Evolutionary conservation across 345 rosid genomes (phyloP).

Genomic region (Eucalyptus erythrocorys): DNA sequence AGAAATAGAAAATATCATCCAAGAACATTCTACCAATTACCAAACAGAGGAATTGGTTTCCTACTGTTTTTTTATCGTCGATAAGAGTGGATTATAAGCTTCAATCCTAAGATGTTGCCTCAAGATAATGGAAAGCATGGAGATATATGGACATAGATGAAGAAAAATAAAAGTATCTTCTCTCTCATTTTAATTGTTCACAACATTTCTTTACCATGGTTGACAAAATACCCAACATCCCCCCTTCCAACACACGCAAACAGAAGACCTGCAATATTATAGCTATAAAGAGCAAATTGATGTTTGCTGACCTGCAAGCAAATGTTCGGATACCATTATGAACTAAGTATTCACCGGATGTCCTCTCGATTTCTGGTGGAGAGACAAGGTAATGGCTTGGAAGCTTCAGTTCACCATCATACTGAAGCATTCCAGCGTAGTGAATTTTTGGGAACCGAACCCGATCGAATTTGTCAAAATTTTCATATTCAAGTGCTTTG

Average conservation of each 20-base stretch:
- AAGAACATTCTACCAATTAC: not conserved
- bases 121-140: not conserved
- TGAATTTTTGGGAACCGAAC: slow-evolving; percentile 72
- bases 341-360: slow-evolving; percentile 90
- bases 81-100: not conserved
- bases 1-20: not conserved
- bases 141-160: not conserved
- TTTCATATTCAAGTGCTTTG: slow-evolving; percentile 80
- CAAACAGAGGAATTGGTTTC: not conserved
- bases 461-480: slow-evolving; percentile 85
- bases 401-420: slow-evolving; percentile 94
- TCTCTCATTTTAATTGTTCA: not conserved
- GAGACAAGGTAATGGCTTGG: slow-evolving; percentile 84
- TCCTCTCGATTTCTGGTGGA: slow-evolving; percentile 96
- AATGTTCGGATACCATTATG: slow-evolving; percentile 74
- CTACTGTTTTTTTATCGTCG: not conserved
- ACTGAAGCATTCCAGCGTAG: slow-evolving; percentile 98
- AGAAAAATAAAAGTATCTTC: not conserved
- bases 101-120: not conserved
- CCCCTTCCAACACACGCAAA: not conserved
- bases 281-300: not conserved
- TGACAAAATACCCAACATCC: not conserved
- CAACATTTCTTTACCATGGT: not conserved
- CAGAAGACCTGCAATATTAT: not conserved
- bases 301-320: slow-evolving; percentile 73